Conservation (phyloP, 225 moss, liverwort and hornwort species). For the Bryoerythrophyllum caledonicum region DNA sequence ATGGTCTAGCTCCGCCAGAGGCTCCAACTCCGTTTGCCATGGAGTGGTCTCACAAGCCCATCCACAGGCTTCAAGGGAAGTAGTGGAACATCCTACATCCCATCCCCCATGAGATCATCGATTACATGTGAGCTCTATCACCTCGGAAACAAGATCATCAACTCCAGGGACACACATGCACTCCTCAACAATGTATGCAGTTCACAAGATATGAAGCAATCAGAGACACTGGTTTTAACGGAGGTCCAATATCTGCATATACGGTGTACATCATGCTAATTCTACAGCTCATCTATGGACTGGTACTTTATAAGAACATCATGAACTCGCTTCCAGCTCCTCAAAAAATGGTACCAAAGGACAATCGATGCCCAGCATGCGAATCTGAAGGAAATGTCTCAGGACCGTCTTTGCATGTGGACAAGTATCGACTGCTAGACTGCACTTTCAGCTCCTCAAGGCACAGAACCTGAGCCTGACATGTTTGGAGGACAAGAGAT, state of each 20-base stretch:
- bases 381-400: background rate
- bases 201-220: background rate
- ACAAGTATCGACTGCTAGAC: background rate
- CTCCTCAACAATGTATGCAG: background rate
- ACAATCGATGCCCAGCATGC: background rate
- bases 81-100: conserved; percentile 45
- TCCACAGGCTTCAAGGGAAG: conserved; percentile 39
- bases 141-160: too few species aligned
- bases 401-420: background rate
- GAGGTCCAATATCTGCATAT: background rate
- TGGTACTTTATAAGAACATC: background rate
- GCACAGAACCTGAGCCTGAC: background rate
- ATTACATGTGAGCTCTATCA: background rate
- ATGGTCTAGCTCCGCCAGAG: conserved; percentile 39
- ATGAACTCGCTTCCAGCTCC: background rate
- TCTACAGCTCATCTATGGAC: background rate
- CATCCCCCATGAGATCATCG: conserved; percentile 27
- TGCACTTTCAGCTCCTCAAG: background rate
- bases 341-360: background rate
- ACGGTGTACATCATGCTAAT: background rate
- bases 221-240: background rate
- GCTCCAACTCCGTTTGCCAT: conserved; percentile 50
- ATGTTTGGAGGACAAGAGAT: conserved; percentile 5
- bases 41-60: conserved; percentile 35
- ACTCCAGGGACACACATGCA: background rate